These are phyloP conservation scores for Dothistroma septosporum DNA, from an alignment of 2,329 filamentous ascomycete species.

Conservation along the genomic window DNA sequence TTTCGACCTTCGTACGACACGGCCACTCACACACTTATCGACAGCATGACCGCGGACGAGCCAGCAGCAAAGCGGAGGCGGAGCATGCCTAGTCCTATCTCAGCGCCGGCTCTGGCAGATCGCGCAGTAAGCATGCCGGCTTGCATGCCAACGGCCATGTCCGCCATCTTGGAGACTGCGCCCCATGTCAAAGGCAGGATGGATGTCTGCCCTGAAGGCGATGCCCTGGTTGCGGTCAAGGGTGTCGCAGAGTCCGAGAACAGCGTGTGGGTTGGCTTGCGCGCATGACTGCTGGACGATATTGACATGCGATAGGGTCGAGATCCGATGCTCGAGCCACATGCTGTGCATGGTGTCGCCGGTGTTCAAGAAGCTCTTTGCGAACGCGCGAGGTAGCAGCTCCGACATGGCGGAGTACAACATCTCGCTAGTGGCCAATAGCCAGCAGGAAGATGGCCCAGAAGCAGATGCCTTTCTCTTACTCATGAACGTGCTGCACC, in stretches of 20 bases:
- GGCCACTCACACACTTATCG: neutral
- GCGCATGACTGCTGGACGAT: neutral
- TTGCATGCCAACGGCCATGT: neutral
- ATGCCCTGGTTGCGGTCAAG: conserved; percentile 16
- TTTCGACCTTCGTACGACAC: neutral
- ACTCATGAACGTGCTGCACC: conserved; percentile 28
- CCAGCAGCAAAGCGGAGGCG: conserved; percentile 14
- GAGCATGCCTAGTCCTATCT: conserved; percentile 3
- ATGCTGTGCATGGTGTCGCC: conserved; percentile 23
- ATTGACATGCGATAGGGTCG: conserved; percentile 8
- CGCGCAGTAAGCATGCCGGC: neutral
- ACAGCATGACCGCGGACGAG: conserved; percentile 10
- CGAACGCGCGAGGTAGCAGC: neutral
- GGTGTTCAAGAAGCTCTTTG: conserved; percentile 20
- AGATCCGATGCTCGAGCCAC: conserved; percentile 24
- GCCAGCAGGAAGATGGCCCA: neutral
- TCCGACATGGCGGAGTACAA: neutral
- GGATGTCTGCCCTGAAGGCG: conserved; percentile 14
- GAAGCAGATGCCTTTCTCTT: conserved; percentile 26
- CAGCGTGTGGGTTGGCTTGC: neutral
- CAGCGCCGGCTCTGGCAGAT: neutral
- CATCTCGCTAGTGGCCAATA: neutral
- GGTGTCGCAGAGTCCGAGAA: conserved; percentile 10
- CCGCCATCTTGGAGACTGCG: neutral
- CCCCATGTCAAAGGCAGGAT: conserved; percentile 5